phyloP scores from a whole-genome alignment of 148 eudicot genomes.

The Cornus florida region DNA sequence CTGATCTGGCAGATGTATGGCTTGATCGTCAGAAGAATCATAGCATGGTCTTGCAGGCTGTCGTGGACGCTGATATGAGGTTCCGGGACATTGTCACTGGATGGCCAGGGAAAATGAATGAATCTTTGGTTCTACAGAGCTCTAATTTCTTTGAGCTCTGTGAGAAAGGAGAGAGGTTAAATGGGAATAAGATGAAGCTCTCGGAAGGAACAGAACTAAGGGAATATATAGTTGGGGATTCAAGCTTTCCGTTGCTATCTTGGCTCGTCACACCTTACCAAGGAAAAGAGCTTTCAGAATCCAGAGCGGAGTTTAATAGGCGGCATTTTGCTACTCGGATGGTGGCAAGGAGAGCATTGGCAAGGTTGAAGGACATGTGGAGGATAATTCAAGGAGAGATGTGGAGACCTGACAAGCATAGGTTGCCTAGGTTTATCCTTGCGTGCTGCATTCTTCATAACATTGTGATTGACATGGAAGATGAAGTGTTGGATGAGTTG shows the following conservation, averaged over 20 bases:
- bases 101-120: constrained; percentile 78
- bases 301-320: constrained; percentile 53
- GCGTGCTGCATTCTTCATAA: constrained; percentile 90
- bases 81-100: constrained; percentile 77
- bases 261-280: constrained; percentile 83
- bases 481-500: constrained; percentile 49
- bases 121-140: constrained; percentile 50
- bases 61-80: constrained; percentile 83
- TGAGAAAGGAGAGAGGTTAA: constrained; percentile 66
- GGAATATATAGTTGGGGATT: constrained; percentile 77
- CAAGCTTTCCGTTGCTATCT: constrained; percentile 60
- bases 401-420: constrained; percentile 94
- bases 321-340: constrained; percentile 56
- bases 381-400: constrained; percentile 71
- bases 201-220: constrained; percentile 44
- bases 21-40: constrained; percentile 61
- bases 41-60: constrained; percentile 84
- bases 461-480: constrained; percentile 80
- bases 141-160: constrained; percentile 57
- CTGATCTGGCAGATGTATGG: constrained; percentile 61
- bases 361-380: constrained; percentile 78
- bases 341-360: constrained; percentile 69
- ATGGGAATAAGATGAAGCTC: constrained; percentile 37
- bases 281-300: constrained; percentile 42
- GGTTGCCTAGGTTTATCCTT: constrained; percentile 74